phyloP scores from a whole-genome alignment of 2,329 filamentous ascomycete genomes.

The Chrysosporium queenslandicum region DNA sequence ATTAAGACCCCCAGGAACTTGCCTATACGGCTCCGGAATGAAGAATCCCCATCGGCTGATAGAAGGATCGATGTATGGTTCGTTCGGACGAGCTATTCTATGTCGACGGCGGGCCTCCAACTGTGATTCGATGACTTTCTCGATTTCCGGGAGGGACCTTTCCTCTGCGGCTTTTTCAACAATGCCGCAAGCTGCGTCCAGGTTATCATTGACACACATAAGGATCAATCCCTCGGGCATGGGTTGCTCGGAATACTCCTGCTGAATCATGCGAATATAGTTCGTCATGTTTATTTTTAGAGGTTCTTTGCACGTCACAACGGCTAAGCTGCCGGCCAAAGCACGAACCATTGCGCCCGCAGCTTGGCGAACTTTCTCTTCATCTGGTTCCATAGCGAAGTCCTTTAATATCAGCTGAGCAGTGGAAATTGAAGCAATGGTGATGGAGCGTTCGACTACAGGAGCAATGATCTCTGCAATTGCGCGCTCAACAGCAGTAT shows the following conservation, averaged over 20 bases:
- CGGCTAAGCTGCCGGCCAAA: slow-evolving; percentile 81
- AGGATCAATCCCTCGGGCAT: slow-evolving; percentile 90
- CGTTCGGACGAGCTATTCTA: slow-evolving; percentile 62
- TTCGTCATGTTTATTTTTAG: slow-evolving; percentile 94
- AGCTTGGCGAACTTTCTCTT: slow-evolving; percentile 72
- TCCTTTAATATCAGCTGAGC: slow-evolving; percentile 94
- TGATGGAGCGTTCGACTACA: slow-evolving; percentile 93
- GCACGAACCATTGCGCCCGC: slow-evolving; percentile 92
- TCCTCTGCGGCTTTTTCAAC: slow-evolving; percentile 95
- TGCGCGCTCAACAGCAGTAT: slow-evolving; percentile 74
- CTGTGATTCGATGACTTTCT: slow-evolving; percentile 78
- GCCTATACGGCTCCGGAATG: slow-evolving; percentile 86
- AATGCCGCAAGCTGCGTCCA: slow-evolving; percentile 83
- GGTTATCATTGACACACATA: slow-evolving; percentile 97
- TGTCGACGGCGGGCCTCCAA: slow-evolving; percentile 69
- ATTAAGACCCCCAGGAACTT: slow-evolving; percentile 73
- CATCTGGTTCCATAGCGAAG: slow-evolving; percentile 85
- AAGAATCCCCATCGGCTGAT: slow-evolving; percentile 88
- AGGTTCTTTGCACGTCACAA: slow-evolving; percentile 98
- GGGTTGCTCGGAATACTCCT: slow-evolving; percentile 54
- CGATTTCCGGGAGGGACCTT: slow-evolving; percentile 85
- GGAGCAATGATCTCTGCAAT: slow-evolving; percentile 95
- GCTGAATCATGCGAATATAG: slow-evolving; percentile 79
- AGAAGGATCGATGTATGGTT: slow-evolving; percentile 70
- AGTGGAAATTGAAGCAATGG: slow-evolving; percentile 93